These are phyloP conservation scores for Solanum tacnaense DNA, from an alignment of 257 asterid genomes.

Conservation along the genomic window DNA sequence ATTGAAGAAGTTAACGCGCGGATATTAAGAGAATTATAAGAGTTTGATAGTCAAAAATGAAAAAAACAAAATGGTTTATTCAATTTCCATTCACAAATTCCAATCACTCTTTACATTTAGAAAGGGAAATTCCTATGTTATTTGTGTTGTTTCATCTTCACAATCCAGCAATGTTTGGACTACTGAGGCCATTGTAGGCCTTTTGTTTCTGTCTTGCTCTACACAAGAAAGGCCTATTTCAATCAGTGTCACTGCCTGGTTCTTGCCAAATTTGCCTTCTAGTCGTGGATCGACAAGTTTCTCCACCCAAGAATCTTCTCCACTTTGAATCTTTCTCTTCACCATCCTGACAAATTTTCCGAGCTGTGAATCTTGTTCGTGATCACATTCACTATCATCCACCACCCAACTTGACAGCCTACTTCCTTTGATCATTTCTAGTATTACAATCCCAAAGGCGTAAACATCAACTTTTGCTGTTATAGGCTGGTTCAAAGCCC, in stretches of 20 bases:
- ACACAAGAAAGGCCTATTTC: slow-evolving; percentile 38
- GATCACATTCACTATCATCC: slow-evolving; percentile 3
- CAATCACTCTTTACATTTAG: neutral
- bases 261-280: slow-evolving; percentile 34
- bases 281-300: slow-evolving; percentile 47
- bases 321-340: slow-evolving; percentile 13
- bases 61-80: neutral
- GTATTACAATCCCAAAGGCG: slow-evolving; percentile 27
- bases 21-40: neutral
- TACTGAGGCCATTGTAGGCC: slow-evolving; percentile 68
- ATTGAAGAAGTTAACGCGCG: neutral
- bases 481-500: slow-evolving; percentile 27
- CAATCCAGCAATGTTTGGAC: slow-evolving; percentile 38
- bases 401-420: slow-evolving; percentile 38
- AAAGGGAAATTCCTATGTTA: neutral
- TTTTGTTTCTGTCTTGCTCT: slow-evolving; percentile 48
- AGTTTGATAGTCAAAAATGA: neutral
- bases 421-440: slow-evolving; percentile 38
- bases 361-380: slow-evolving; percentile 18
- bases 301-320: slow-evolving; percentile 32
- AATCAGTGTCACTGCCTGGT: slow-evolving; percentile 35
- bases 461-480: slow-evolving; percentile 36
- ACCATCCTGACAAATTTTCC: slow-evolving; percentile 12
- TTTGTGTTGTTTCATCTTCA: slow-evolving; percentile 12
- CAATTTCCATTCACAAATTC: neutral